These are phyloP conservation scores for Pythium utonaiense DNA, from an alignment of 352 stramenopile species.

Conservation along the genomic window DNA sequence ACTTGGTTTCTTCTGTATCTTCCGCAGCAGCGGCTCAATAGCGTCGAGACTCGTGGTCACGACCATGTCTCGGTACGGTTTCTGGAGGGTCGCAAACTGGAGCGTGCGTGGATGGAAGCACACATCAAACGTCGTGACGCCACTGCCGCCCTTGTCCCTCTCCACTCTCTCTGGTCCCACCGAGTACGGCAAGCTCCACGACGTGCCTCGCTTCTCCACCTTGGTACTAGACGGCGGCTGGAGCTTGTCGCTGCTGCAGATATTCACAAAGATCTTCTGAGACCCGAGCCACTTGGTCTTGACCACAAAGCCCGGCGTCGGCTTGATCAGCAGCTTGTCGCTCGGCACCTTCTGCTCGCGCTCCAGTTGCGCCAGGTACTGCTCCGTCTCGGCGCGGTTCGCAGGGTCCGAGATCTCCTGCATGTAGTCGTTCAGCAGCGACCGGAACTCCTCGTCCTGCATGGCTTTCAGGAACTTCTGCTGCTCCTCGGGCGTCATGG, in stretches of 20 bases:
- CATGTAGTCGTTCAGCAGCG: conserved; percentile 93
- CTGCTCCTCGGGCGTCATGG: conserved; percentile 62
- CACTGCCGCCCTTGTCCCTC: conserved; percentile 71
- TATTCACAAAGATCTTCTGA: conserved; percentile 92
- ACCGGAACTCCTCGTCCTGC: conserved; percentile 88
- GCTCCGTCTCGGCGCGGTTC: conserved; percentile 87
- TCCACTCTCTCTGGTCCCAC: conserved; percentile 89
- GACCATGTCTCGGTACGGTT: conserved; percentile 84
- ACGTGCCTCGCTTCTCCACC: conserved; percentile 37
- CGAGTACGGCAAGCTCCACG: conserved; percentile 90
- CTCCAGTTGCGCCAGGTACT: conserved; percentile 89
- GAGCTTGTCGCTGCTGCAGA: conserved; percentile 87
- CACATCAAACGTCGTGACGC: conserved; percentile 86
- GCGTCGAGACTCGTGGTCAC: conserved; percentile 86
- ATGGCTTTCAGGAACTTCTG: conserved; percentile 89
- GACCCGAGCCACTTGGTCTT: conserved; percentile 68
- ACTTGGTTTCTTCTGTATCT: conserved; percentile 24
- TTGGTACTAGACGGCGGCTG: conserved; percentile 63
- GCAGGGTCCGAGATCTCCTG: conserved; percentile 90
- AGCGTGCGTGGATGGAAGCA: conserved; percentile 91
- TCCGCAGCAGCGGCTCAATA: conserved; percentile 57
- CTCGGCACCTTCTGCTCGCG: conserved; percentile 82
- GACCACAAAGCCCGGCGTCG: conserved; percentile 86
- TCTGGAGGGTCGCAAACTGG: conserved; percentile 45
- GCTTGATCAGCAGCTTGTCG: conserved; percentile 86